Evolutionary conservation across 495 filamentous ascomycete genomes (phyloP), one percentile per base, ranked within the genome.

Genomic region (Talaromyces wortmannii): DNA sequence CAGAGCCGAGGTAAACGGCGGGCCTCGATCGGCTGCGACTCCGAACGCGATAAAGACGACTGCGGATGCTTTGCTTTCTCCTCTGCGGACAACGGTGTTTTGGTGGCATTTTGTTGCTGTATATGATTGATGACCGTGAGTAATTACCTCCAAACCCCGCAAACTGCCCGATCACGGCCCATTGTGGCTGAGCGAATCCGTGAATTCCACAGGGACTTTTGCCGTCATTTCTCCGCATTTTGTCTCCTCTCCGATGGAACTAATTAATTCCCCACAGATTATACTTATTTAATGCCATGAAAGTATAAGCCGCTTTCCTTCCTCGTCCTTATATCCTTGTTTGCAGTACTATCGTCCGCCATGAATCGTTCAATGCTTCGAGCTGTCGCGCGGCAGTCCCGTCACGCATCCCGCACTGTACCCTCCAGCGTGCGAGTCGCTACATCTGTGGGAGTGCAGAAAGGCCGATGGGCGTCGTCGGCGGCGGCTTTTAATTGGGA

Each of bases 401-500:
- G 62, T 55, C 46, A 68, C 31, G 59, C 60, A 30, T 53, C 36
- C 47, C 60, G 55, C 17, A 57, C 31, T 1, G 23, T 23, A 47
- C 12, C 54, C 29, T 42, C 50, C n/a, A 46, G 16, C 44, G 44
- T 46, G 44, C 48, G 50, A 45, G 52, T 4, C 23, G 23, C 36
- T 48, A 31, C 54, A 58, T 45, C 57, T 49, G 40, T 40, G 8
- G 23, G 15, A 45, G 13, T 52, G 55, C 10, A 52, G 46, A 60
- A 67, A 59, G 69, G 70, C 52, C 73, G 79, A 43, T 73, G 72
- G 70, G 73, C 71, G 16, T 81, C 81, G 53, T 73, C 80, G 32
- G 69, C 75, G 45, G 81, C 76, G 40, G 64, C 75, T 12, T 97
- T 97, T 69, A 82, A 92, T 67, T 98, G 94, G 95, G 80, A 95